Conservation (phyloP, 805 yeast species). For the Pichia heedii region DNA sequence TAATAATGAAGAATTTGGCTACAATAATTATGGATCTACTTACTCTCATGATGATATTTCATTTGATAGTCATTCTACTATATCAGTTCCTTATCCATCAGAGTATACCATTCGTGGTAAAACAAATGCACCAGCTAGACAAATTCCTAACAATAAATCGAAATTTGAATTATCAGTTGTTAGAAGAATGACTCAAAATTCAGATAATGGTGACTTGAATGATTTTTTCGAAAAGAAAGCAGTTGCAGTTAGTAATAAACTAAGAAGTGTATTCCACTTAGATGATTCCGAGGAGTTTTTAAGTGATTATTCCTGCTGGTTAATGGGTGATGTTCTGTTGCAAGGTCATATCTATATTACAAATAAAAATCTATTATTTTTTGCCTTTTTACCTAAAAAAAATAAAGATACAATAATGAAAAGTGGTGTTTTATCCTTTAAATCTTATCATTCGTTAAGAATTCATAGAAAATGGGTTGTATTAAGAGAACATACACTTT, state of each 20-base stretch:
- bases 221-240: conserved; percentile 24
- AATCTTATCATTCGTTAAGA: conserved; percentile 28
- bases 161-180: conserved; percentile 28
- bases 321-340: conserved; percentile 68
- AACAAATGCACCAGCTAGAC: neutral
- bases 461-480: conserved; percentile 71
- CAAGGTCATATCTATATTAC: conserved; percentile 85
- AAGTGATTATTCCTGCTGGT: conserved; percentile 69
- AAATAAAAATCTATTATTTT: conserved; percentile 51
- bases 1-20: neutral
- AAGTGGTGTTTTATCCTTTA: conserved; percentile 44
- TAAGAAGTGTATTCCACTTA: conserved; percentile 34
- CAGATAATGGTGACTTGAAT: conserved; percentile 2
- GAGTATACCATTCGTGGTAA: neutral
- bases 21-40: neutral
- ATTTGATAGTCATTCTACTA: neutral
- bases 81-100: neutral
- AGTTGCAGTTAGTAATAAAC: conserved; percentile 27
- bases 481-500: conserved; percentile 56
- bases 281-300: conserved; percentile 45
- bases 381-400: conserved; percentile 63
- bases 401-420: conserved; percentile 33
- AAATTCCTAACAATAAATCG: conserved; percentile 8
- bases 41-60: neutral
- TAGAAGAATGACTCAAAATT: conserved; percentile 19